These are phyloP conservation scores for Austroboletus novae-zelandiae DNA, from an alignment of 1,284 basidiomycete genomes.

Conservation along the genomic window DNA sequence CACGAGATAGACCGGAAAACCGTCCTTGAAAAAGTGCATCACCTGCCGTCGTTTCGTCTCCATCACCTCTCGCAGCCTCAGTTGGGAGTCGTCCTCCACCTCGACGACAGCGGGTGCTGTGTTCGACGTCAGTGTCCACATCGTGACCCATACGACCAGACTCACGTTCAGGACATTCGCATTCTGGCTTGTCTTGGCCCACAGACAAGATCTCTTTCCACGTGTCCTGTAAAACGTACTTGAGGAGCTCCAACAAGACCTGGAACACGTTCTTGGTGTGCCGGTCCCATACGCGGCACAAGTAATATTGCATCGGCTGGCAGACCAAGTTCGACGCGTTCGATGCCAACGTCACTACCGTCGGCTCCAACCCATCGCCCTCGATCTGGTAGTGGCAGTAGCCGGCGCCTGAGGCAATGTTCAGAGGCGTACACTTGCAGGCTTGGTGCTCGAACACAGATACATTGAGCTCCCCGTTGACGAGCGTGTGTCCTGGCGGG, in stretches of 20 bases:
- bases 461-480: conserved; percentile 24
- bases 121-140: neutral
- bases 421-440: conserved; percentile 6
- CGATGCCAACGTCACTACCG: conserved; percentile 7
- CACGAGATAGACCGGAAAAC: conserved; percentile 21
- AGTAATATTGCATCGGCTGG: conserved; percentile 13
- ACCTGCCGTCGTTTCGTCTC: conserved; percentile 18
- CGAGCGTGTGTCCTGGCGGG: conserved; percentile 17
- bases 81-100: conserved; percentile 2
- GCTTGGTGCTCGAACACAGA: conserved; percentile 25
- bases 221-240: conserved; percentile 11
- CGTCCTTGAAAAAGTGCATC: conserved; percentile 12
- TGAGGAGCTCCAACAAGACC: conserved; percentile 18
- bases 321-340: conserved; percentile 1
- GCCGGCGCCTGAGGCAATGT: neutral
- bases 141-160: neutral
- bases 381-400: conserved; percentile 12
- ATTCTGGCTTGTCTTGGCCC: neutral
- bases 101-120: neutral
- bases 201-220: neutral
- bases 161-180: neutral
- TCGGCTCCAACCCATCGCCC: conserved; percentile 9
- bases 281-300: conserved; percentile 21
- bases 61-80: conserved; percentile 18
- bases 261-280: conserved; percentile 15